phyloP scores from a whole-genome alignment of 2,329 filamentous ascomycete genomes.

The Sarocladium strictum region DNA sequence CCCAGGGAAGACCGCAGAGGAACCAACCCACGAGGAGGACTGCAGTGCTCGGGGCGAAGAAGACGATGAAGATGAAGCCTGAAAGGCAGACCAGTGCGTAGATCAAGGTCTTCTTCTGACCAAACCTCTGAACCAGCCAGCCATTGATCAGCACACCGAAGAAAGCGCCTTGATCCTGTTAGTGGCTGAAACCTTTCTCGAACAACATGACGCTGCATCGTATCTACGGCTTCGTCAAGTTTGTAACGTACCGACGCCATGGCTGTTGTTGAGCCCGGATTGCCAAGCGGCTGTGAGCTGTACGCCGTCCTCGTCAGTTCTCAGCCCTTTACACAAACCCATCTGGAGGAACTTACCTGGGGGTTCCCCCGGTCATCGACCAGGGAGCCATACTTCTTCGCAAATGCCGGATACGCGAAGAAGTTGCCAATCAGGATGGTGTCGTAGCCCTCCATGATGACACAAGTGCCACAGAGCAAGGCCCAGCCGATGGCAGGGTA shows the following conservation, averaged over 20 bases:
- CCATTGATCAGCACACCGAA: slow-evolving; percentile 39
- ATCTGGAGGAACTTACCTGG: slow-evolving; percentile 16
- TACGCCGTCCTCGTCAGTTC: neutral
- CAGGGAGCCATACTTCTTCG: slow-evolving; percentile 20
- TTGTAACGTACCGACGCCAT: slow-evolving; percentile 20
- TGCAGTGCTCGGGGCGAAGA: slow-evolving; percentile 29
- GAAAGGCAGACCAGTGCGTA: slow-evolving; percentile 28
- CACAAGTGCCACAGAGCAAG: slow-evolving; percentile 21
- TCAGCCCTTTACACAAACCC: neutral
- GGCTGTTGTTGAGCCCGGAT: slow-evolving; percentile 34
- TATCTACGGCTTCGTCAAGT: neutral
- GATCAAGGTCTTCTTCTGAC: slow-evolving; percentile 35
- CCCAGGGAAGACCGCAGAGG: slow-evolving; percentile 35
- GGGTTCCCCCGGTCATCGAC: slow-evolving; percentile 16
- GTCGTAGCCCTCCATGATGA: slow-evolving; percentile 26
- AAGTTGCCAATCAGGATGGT: slow-evolving; percentile 19
- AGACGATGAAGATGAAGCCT: slow-evolving; percentile 34
- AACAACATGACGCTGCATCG: too few species aligned
- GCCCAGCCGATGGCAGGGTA: slow-evolving; percentile 24
- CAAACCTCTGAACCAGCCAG: slow-evolving; percentile 32
- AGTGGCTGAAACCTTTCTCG: too few species aligned
- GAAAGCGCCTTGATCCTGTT: slow-evolving; percentile 40
- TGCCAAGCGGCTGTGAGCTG: slow-evolving; percentile 41
- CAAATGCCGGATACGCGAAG: slow-evolving; percentile 22
- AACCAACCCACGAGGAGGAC: slow-evolving; percentile 32